A percentile compares a stretch with the other conserved stretches of the same genome.
Evolutionary conservation across 1,139 yeast species (phyloP).

Genomic region (Pichia sp.): DNA sequence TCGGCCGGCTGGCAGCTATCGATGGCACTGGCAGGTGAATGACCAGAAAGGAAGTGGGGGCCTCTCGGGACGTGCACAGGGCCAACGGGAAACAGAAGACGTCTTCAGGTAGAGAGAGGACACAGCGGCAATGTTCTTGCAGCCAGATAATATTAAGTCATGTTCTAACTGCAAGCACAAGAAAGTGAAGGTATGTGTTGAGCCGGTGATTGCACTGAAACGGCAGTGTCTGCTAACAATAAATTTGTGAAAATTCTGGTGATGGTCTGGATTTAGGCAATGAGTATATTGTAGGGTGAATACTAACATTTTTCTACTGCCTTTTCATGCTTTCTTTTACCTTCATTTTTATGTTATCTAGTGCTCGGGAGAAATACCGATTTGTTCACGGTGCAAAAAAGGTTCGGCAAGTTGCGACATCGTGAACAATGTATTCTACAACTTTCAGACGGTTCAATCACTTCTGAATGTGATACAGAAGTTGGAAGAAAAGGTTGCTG

Average conservation of each 20-base stretch:
- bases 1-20: background rate
- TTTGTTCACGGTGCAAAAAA: slow-evolving; percentile 21
- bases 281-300: background rate
- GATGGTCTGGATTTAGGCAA: too few species aligned
- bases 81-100: background rate
- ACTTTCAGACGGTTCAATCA: slow-evolving; percentile 22
- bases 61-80: background rate
- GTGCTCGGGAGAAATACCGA: slow-evolving; percentile 26
- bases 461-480: slow-evolving; percentile 15
- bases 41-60: background rate
- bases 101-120: background rate
- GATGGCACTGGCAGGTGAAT: background rate
- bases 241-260: too few species aligned
- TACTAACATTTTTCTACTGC: background rate
- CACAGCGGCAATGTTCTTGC: slow-evolving; percentile 6
- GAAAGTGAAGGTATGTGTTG: slow-evolving; percentile 21
- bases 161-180: slow-evolving; percentile 24
- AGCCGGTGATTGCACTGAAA: background rate
- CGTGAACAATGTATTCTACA: slow-evolving; percentile 21
- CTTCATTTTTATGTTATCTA: background rate
- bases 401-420: slow-evolving; percentile 22
- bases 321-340: background rate
- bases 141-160: slow-evolving; percentile 23
- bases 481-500: slow-evolving; percentile 8
- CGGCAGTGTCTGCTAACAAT: background rate